A percentile compares a stretch with the other conserved stretches of the same genome.
Conservation (phyloP, 2,329 filamentous ascomycete species). For the Orbilia ellipsospora region DNA sequence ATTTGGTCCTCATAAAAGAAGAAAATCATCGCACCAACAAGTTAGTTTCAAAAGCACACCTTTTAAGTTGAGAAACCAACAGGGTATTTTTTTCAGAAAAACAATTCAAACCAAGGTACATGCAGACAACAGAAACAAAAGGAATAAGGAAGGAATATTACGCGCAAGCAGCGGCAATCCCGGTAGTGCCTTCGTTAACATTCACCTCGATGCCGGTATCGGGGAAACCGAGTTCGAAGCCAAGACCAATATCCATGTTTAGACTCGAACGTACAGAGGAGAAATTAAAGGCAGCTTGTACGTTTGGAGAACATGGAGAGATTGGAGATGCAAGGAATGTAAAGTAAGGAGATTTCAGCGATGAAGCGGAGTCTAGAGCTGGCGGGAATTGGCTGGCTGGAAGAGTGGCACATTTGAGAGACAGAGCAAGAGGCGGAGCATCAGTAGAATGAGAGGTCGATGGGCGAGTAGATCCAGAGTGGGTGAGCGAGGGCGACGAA, state of each 20-base stretch:
- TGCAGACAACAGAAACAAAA: constrained; percentile 19
- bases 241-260: constrained; percentile 41
- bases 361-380: constrained; percentile 23
- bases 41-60: constrained; percentile 16
- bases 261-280: constrained; percentile 32
- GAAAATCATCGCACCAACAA: constrained; percentile 1
- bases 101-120: background rate
- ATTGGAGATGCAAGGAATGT: constrained; percentile 47
- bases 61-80: constrained; percentile 21
- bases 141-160: constrained; percentile 7
- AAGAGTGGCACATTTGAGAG: constrained; percentile 19
- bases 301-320: constrained; percentile 41
- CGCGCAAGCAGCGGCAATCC: constrained; percentile 43
- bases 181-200: constrained; percentile 26
- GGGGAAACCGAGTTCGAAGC: constrained; percentile 35
- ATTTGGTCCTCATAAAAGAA: constrained; percentile 15
- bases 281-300: constrained; percentile 31
- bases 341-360: constrained; percentile 40
- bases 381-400: constrained; percentile 13
- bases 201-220: constrained; percentile 15
- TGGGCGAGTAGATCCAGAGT: constrained; percentile 49
- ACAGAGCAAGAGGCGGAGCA: constrained; percentile 21
- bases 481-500: constrained; percentile 45
- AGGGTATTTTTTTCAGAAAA: background rate
- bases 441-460: constrained; percentile 41